Evolutionary conservation across 2,329 filamentous ascomycete species (phyloP), one percentile per base, ranked within the genome.

Genomic region (Colletotrichum sp.): DNA sequence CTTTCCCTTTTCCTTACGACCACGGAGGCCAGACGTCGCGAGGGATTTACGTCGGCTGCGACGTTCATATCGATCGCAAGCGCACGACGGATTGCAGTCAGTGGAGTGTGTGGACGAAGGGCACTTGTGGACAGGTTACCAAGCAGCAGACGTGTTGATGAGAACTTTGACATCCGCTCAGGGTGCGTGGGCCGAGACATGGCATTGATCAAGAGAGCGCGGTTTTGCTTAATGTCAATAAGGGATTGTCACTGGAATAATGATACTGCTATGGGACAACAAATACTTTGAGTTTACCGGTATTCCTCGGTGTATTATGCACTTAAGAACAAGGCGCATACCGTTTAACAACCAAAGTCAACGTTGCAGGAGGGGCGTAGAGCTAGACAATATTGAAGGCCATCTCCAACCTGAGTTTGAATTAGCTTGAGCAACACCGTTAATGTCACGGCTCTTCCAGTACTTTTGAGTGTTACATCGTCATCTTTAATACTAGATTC

Each of bases 271-370:
- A 2, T 39, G 8, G 0, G 0, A n/a, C 16, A 10, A n/a, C 0
- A n/a, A 0, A 0, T n/a, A n/a, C 8, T 4, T 6, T 43, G 39
- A 43, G 0, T 43, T 43, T 43, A 1, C 39, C 18, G 3, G 5
- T 4, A 6, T 43, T n/a, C 0, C 18, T 43, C 1, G 2, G 0
- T 0, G 39, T 3, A 43, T 43, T 0, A n/a, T 43, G 0, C 16
- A 6, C 6, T 1, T 1, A 6, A 43, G 1, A n/a, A 4, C 0
- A 43, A 6, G 1, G 3, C 0, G 39, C 18, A 43, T 0, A n/a
- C 1, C 5, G 5, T 10, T 43, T 1, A 0, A 6, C 0, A n/a
- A 6, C 18, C 39, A 43, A 43, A 10, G 0, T 10, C 0, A n/a
- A 18, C 0, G 8, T 43, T 43, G 39, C 39, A 43, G 39, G 2